These are phyloP conservation scores for Ogataea ganodermae DNA, from an alignment of 805 yeast species.

Conservation along the genomic window DNA sequence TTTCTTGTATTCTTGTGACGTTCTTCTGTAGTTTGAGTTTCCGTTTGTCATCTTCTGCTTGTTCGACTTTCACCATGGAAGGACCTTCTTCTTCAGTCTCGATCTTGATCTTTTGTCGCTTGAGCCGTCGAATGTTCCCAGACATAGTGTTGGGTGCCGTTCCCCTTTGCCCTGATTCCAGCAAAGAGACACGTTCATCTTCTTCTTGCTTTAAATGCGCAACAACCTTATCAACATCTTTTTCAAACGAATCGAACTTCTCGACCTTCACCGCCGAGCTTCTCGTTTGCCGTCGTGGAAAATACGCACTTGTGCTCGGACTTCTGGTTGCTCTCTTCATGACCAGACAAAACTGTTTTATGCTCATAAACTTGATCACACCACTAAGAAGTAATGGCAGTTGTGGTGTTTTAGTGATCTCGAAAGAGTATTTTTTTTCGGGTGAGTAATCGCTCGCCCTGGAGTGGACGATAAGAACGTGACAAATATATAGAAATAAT, in stretches of 20 bases:
- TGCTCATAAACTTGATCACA: not conserved
- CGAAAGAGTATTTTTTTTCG: not conserved
- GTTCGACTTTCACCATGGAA: not conserved
- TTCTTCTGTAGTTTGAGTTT: not conserved
- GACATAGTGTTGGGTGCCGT: not conserved
- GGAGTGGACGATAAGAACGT: not conserved
- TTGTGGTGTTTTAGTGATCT: too few relatives aligned
- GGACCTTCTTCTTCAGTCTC: not conserved
- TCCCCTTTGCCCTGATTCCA: not conserved
- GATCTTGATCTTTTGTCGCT: conserved; percentile 2
- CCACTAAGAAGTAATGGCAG: not conserved
- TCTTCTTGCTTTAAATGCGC: conserved; percentile 3
- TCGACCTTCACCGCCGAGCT: conserved; percentile 2
- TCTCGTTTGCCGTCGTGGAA: conserved; percentile 10
- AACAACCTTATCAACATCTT: conserved; percentile 5
- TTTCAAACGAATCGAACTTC: not conserved
- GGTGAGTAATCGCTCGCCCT: not conserved
- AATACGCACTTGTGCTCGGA: conserved; percentile 10
- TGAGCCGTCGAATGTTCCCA: not conserved
- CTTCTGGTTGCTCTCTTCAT: not conserved
- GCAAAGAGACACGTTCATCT: not conserved
- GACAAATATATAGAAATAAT: not conserved
- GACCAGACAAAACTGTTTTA: not conserved
- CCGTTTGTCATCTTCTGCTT: not conserved
- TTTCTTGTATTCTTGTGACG: not conserved